Conservation (phyloP, 306 rosid genomes). For the Oemleria cerasiformis region DNA sequence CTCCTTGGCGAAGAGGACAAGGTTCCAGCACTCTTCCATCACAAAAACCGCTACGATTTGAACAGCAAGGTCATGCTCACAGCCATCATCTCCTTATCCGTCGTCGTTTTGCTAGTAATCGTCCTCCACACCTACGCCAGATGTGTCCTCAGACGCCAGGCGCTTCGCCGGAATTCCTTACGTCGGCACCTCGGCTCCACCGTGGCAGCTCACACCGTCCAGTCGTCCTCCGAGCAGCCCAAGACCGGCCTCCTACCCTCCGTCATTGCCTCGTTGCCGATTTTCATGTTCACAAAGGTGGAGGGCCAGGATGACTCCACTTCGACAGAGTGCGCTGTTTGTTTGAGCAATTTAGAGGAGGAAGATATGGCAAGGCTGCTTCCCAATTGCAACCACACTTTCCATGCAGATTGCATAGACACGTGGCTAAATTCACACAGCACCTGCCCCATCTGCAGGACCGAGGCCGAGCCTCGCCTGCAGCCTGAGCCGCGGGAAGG, state of each 20-base stretch:
- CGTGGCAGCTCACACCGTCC: conserved; percentile 24
- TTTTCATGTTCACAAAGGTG: conserved; percentile 25
- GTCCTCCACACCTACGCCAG: conserved; percentile 79
- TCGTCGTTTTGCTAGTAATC: conserved; percentile 51
- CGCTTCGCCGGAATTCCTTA: conserved; percentile 51
- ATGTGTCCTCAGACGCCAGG: conserved; percentile 52
- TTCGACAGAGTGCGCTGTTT: conserved; percentile 49
- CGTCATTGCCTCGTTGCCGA: conserved; percentile 43
- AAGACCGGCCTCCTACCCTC: conserved; percentile 40
- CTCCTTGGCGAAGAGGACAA: background rate
- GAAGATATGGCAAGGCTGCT: conserved; percentile 44
- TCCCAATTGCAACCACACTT: conserved; percentile 59
- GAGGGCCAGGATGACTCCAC: background rate
- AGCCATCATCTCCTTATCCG: conserved; percentile 55
- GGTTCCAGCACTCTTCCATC: rapidly evolving
- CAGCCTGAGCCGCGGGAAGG: conserved; percentile 48
- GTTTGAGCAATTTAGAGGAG: conserved; percentile 44
- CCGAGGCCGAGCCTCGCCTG: conserved; percentile 37
- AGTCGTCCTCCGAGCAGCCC: conserved; percentile 18
- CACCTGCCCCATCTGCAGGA: conserved; percentile 61
- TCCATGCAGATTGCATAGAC: conserved; percentile 58
- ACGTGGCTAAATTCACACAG: conserved; percentile 49
- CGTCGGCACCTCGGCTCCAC: conserved; percentile 27
- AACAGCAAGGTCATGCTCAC: conserved; percentile 56
- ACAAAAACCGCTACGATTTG: conserved; percentile 9